phyloP scores from a whole-genome alignment of 2,329 filamentous ascomycete species.

The Tolypocladium endophyticum region DNA sequence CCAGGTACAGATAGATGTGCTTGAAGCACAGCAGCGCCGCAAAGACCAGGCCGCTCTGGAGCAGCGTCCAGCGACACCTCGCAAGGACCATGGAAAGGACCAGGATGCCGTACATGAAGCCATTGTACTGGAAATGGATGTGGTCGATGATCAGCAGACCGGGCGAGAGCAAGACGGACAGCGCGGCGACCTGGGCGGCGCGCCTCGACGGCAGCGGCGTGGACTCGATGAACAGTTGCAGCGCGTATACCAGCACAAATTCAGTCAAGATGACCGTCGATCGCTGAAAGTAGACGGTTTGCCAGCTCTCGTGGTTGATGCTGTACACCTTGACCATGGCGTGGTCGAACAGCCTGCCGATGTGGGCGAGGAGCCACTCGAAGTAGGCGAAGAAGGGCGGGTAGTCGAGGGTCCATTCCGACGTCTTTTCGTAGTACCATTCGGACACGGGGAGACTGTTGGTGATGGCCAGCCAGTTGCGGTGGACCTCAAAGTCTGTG shows the following conservation, averaged over 20 bases:
- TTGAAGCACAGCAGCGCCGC: conserved; percentile 85
- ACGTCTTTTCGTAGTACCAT: conserved; percentile 97
- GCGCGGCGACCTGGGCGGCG: conserved; percentile 72
- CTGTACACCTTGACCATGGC: conserved; percentile 74
- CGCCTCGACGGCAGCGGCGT: conserved; percentile 55
- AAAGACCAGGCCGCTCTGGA: conserved; percentile 74
- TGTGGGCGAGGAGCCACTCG: conserved; percentile 82
- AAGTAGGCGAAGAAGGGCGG: conserved; percentile 97
- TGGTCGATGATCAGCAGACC: conserved; percentile 96
- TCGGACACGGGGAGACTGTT: conserved; percentile 75
- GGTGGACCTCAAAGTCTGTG: conserved; percentile 96
- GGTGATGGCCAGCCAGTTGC: conserved; percentile 97
- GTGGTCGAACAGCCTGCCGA: conserved; percentile 66
- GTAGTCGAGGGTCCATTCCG: conserved; percentile 99
- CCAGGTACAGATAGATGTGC: conserved; percentile 95
- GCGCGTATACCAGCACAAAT: conserved; percentile 70
- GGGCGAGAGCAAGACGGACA: conserved; percentile 85
- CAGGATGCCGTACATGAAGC: conserved; percentile 85
- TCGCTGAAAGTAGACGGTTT: conserved; percentile 88
- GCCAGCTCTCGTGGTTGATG: conserved; percentile 80
- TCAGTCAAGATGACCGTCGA: conserved; percentile 80
- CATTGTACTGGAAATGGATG: conserved; percentile 98
- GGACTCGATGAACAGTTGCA: conserved; percentile 71
- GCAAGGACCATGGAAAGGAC: conserved; percentile 79
- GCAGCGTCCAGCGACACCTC: conserved; percentile 60